Conservation (phyloP, 257 asterid species). For the Solanum ossicruentum region DNA sequence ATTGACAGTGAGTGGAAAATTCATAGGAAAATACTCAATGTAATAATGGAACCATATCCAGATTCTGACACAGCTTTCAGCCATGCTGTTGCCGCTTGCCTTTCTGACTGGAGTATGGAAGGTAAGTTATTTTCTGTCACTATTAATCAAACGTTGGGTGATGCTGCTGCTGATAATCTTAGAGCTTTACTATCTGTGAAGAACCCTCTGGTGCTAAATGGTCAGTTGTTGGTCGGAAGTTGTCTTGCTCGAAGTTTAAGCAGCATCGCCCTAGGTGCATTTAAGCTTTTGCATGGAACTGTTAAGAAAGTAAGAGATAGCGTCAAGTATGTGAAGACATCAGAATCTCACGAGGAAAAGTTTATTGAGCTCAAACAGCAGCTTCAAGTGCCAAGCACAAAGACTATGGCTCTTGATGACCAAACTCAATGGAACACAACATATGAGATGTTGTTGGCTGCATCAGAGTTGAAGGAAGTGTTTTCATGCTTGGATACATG, state of each 20-base stretch:
- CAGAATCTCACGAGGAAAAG: slow-evolving; percentile 76
- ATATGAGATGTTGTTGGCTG: slow-evolving; percentile 75
- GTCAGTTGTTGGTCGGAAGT: slow-evolving; percentile 65
- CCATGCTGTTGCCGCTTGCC: slow-evolving; percentile 85
- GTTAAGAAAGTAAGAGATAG: slow-evolving; percentile 73
- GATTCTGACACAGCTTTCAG: slow-evolving; percentile 78
- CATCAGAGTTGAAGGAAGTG: slow-evolving; percentile 75
- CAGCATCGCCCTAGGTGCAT: slow-evolving; percentile 50
- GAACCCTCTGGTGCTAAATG: slow-evolving; percentile 67
- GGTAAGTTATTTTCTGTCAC: slow-evolving; percentile 78
- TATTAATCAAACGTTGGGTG: slow-evolving; percentile 47
- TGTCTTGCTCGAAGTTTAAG: slow-evolving; percentile 83
- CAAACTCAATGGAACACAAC: slow-evolving; percentile 86
- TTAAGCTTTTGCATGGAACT: slow-evolving; percentile 29
- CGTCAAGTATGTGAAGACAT: slow-evolving; percentile 80
- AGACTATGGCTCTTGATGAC: slow-evolving; percentile 59
- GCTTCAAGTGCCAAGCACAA: slow-evolving; percentile 87
- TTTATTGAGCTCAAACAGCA: slow-evolving; percentile 69
- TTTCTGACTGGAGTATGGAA: slow-evolving; percentile 81
- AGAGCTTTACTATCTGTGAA: slow-evolving; percentile 74
- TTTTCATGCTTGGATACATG: slow-evolving; percentile 72
- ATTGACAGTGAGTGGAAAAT: slow-evolving; percentile 85
- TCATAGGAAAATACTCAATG: slow-evolving; percentile 74
- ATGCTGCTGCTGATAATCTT: slow-evolving; percentile 51
- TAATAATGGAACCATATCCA: slow-evolving; percentile 84